Base-by-base conservation (phyloP, 352 stramenopile genomes). In the Globisporangium alternatum region DNA sequence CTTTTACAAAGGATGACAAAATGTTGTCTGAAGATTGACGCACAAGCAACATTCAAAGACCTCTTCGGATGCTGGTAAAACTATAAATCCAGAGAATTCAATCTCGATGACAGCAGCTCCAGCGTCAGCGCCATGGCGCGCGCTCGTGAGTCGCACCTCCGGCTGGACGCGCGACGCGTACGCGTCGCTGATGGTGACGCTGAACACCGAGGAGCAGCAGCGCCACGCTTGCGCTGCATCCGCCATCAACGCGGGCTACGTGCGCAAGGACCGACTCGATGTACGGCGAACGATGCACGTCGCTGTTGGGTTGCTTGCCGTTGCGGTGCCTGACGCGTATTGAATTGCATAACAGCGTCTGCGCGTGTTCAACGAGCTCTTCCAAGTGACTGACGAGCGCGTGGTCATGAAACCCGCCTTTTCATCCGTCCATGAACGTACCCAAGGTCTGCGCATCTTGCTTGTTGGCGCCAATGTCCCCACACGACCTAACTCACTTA, bases 111-210 rank as follows among this genome's bases (percentile, higher is more conserved):
- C 62, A 54, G 9, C 31, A 45, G 19, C 49, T 3, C 8, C 33
- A 22, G 7, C 35, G 31, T 15, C 31, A 8, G 19, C n/a, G 39
- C 53, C 44, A 4, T 62, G 62, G 22, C 64, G 49, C 48, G 56
- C 64, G 44, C 64, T 91, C 5, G 56, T 88, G 17, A 61, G 66
- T 45, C 72, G 78, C 41, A 66, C 79, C 25, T 74, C 68, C 43
- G 73, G 65, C 35, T 91, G 78, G 80, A 80, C 64, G 33, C 75
- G 61, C 3, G 67, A 75, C 33, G 67, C 62, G 5, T 89, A 83
- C 58, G 67, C 78, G 43, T 77, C 82, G 39, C 71, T 91, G 62
- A 69, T 74, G 19, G 70, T 89, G n/a, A 69, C 74, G 62, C 75
- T 90, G 31, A 76, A 65, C 31, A 49, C 47, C 6, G 60, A 69